These are phyloP conservation scores for Cordyceps pruinosa DNA, from an alignment of 2,329 filamentous ascomycete genomes.

Conservation along the genomic window DNA sequence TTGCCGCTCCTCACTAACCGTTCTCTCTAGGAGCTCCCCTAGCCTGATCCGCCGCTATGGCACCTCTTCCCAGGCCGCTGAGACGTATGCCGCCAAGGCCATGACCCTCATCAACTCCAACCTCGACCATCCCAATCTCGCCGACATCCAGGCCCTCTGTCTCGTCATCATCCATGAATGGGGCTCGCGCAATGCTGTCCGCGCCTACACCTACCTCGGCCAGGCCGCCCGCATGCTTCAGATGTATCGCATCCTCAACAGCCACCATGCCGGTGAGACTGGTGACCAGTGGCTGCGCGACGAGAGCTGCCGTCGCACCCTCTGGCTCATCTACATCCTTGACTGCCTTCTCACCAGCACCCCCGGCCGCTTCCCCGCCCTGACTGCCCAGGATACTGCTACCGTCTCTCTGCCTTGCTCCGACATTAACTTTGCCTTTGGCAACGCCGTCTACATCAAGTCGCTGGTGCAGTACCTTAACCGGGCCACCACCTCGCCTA, in stretches of 20 bases:
- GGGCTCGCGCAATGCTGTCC: constrained; percentile 54
- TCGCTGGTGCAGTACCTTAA: constrained; percentile 41
- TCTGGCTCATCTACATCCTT: constrained; percentile 57
- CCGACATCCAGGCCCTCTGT: constrained; percentile 55
- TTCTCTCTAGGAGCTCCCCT: constrained; percentile 42
- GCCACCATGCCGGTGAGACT: constrained; percentile 43
- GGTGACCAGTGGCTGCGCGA: constrained; percentile 55
- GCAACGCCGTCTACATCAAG: constrained; percentile 51
- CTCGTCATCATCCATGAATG: constrained; percentile 57
- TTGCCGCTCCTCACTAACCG: neutral
- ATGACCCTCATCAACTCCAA: constrained; percentile 51
- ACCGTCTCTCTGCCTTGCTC: constrained; percentile 52
- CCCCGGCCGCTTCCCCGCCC: constrained; percentile 50
- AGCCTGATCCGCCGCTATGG: constrained; percentile 52
- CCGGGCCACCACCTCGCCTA: constrained; percentile 27
- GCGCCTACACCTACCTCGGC: constrained; percentile 56
- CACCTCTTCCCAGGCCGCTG: constrained; percentile 46
- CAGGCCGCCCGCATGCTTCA: constrained; percentile 58
- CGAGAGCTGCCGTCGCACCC: constrained; percentile 53
- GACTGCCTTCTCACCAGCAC: constrained; percentile 57
- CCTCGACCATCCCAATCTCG: constrained; percentile 51
- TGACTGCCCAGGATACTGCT: constrained; percentile 47
- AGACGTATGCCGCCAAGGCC: constrained; percentile 53
- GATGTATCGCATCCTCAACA: constrained; percentile 55
- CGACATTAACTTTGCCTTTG: constrained; percentile 58